Percentiles rank a stretch among this genome's conserved stretches.
Evolutionary conservation across 2,329 filamentous ascomycete genomes (phyloP).

Genomic region (Penicillium sclerotiorum): DNA sequence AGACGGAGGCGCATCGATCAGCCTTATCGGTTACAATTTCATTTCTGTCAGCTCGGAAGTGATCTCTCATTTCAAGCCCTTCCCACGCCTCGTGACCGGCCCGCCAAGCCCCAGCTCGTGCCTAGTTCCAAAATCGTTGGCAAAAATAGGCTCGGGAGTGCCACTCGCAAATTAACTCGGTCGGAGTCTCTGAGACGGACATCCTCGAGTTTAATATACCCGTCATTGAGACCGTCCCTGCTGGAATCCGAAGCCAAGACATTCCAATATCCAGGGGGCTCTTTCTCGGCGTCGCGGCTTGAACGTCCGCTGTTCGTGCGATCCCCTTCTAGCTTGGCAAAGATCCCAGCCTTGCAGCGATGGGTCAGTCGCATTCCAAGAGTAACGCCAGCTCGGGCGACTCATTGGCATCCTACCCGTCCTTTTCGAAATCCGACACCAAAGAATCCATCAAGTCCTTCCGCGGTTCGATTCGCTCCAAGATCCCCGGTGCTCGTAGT

Average conservation of each 20-base stretch:
- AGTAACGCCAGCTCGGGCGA: conserved; percentile 60
- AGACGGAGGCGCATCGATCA: background rate
- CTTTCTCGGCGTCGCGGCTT: conserved; percentile 26
- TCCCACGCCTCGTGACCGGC: background rate
- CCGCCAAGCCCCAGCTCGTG: background rate
- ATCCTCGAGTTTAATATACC: conserved; percentile 23
- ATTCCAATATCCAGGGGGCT: conserved; percentile 31
- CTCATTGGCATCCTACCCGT: conserved; percentile 81
- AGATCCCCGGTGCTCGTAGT: conserved; percentile 70
- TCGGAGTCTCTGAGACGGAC: background rate
- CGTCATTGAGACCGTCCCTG: conserved; percentile 12
- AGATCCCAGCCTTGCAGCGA: conserved; percentile 39
- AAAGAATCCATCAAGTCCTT: conserved; percentile 89
- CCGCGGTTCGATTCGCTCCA: conserved; percentile 77
- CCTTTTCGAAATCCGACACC: conserved; percentile 88
- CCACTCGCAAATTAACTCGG: background rate
- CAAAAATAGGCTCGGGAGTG: background rate
- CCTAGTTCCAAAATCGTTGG: background rate
- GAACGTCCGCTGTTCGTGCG: conserved; percentile 26
- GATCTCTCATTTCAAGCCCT: background rate
- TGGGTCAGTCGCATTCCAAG: conserved; percentile 58
- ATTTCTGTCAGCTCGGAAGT: background rate
- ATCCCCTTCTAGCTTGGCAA: conserved; percentile 34
- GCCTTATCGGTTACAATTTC: background rate
- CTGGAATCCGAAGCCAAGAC: conserved; percentile 29